These are phyloP conservation scores for Scheffersomyces coipomensis DNA, from an alignment of 805 yeast species.

Conservation along the genomic window DNA sequence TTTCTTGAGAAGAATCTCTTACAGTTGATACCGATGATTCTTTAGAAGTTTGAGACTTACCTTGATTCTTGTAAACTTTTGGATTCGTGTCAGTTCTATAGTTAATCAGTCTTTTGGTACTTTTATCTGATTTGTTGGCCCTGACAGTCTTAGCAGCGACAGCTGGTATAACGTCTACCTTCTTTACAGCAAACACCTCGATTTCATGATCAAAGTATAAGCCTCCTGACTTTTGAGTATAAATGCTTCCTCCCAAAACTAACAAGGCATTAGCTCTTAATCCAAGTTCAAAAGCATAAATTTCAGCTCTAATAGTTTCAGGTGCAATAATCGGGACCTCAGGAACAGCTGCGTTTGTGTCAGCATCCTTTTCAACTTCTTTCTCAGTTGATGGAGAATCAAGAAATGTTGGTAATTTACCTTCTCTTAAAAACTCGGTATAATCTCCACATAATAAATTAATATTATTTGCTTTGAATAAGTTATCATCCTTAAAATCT, in stretches of 20 bases:
- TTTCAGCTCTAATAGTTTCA: conserved; percentile 3
- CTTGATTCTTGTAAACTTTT: too few species aligned
- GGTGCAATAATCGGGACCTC: too few species aligned
- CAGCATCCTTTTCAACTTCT: conserved; percentile 4
- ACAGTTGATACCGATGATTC: too few species aligned
- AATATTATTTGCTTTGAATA: conserved; percentile 28
- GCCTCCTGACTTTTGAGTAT: conserved; percentile 10
- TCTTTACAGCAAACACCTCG: not conserved
- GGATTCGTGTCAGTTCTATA: too few species aligned
- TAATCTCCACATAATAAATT: conserved; percentile 22
- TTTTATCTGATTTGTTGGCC: too few species aligned
- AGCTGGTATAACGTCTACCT: not conserved
- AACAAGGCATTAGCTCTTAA: conserved; percentile 26
- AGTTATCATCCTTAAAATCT: conserved; percentile 59
- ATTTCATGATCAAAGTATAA: conserved; percentile 5
- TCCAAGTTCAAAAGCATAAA: conserved; percentile 22
- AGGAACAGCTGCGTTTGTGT: conserved; percentile 8
- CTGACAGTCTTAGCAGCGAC: too few species aligned
- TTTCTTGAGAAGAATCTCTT: too few species aligned
- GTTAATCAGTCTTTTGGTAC: too few species aligned
- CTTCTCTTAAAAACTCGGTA: conserved; percentile 3
- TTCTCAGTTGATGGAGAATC: not conserved
- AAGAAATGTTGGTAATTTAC: not conserved
- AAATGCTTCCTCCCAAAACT: conserved; percentile 18
- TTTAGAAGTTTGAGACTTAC: too few species aligned